Evolutionary conservation across 768 basidiomycete genomes (phyloP).

Genomic region (Lentinula sp.): DNA sequence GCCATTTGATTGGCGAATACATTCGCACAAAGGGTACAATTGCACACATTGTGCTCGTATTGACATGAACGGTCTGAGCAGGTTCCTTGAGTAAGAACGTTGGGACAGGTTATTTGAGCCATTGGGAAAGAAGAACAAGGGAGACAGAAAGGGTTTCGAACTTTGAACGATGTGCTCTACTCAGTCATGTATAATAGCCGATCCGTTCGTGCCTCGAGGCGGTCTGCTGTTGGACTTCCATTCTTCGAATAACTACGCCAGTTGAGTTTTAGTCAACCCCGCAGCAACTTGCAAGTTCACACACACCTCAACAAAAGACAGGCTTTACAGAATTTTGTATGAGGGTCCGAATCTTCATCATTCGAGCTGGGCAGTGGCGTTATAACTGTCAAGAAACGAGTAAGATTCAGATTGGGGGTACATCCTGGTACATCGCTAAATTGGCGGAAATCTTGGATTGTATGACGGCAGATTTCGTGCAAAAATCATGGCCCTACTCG

Average conservation of each 20-base stretch:
- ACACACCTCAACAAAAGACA: neutral
- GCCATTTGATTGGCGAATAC: constrained; percentile 8
- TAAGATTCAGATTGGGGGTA: no score
- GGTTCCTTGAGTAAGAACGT: constrained; percentile 10
- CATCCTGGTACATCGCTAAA: no score
- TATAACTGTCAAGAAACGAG: no score
- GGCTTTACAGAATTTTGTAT: neutral
- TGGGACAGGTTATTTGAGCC: constrained; percentile 9
- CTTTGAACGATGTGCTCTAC: no score
- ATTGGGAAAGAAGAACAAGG: neutral
- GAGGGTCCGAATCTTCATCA: neutral
- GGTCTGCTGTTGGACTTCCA: neutral
- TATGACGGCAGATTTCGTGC: no score
- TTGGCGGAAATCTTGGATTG: no score
- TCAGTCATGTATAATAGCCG: no score
- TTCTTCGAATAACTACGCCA: neutral
- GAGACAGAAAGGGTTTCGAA: neutral
- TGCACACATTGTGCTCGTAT: constrained; percentile 13
- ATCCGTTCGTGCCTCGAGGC: neutral
- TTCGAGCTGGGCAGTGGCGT: neutral
- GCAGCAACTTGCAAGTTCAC: neutral
- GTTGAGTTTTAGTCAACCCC: neutral
- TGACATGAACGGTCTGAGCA: constrained; percentile 11
- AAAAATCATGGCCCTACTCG: no score
- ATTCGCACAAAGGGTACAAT: constrained; percentile 15